Conservation (phyloP, 2,329 filamentous ascomycete species). For the Drechmeria coniospora region DNA sequence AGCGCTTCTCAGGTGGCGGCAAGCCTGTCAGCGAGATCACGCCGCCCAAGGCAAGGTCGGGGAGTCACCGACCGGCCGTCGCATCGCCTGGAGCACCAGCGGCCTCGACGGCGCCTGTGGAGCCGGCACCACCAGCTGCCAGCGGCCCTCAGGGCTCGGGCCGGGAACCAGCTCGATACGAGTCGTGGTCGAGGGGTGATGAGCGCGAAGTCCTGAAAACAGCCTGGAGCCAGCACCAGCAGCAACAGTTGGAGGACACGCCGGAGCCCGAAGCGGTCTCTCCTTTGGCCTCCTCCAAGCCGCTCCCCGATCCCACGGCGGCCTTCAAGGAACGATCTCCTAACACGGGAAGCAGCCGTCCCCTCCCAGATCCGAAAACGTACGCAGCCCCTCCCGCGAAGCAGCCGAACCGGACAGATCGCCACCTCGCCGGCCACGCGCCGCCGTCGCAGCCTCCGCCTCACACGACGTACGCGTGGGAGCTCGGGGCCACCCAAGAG, state of each 20-base stretch:
- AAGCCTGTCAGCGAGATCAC: slow-evolving; percentile 7
- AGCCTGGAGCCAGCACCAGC: slow-evolving; percentile 30
- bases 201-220: slow-evolving; percentile 49
- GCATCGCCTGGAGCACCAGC: slow-evolving; percentile 1
- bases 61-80: slow-evolving; percentile 7
- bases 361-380: slow-evolving; percentile 34
- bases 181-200: slow-evolving; percentile 49
- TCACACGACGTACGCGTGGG: slow-evolving; percentile 37
- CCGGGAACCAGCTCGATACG: slow-evolving; percentile 28
- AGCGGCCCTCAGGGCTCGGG: slow-evolving; percentile 2
- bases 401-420: slow-evolving; percentile 35
- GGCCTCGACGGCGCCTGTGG: background rate
- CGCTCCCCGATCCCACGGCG: slow-evolving; percentile 24
- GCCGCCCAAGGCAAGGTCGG: slow-evolving; percentile 9
- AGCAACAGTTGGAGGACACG: slow-evolving; percentile 12
- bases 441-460: slow-evolving; percentile 25
- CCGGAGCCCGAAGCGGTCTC: background rate
- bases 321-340: slow-evolving; percentile 19
- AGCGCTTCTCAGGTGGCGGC: slow-evolving; percentile 25
- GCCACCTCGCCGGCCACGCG: slow-evolving; percentile 39
- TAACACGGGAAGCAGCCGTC: slow-evolving; percentile 30
- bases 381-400: slow-evolving; percentile 12
- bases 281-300: slow-evolving; percentile 18
- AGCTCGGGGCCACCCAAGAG: slow-evolving; percentile 42
- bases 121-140: slow-evolving; percentile 1